These are phyloP conservation scores for Metschnikowia santaceciliae DNA, from an alignment of 805 yeast genomes.

Conservation along the genomic window DNA sequence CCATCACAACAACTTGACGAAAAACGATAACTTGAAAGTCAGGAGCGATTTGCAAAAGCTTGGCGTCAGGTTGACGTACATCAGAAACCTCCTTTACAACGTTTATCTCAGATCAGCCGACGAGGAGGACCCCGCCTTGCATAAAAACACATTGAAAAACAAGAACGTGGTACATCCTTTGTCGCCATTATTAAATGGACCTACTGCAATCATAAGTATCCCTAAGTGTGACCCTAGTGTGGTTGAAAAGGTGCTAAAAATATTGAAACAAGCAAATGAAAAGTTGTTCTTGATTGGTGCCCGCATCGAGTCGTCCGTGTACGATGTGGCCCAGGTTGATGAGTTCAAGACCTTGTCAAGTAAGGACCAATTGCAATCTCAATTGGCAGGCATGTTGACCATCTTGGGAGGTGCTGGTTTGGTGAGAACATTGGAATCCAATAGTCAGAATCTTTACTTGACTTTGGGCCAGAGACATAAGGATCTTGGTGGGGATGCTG, in stretches of 20 bases:
- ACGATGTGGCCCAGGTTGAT: constrained; percentile 49
- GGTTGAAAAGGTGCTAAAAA: constrained; percentile 58
- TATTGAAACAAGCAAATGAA: constrained; percentile 62
- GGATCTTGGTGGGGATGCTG: constrained; percentile 27
- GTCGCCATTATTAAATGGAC: constrained; percentile 69
- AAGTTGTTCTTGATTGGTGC: constrained; percentile 83
- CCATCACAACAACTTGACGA: constrained; percentile 79
- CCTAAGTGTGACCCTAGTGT: constrained; percentile 65
- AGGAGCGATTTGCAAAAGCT: constrained; percentile 57
- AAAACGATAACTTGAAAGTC: constrained; percentile 60
- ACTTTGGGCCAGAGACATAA: constrained; percentile 65
- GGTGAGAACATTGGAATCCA: constrained; percentile 71
- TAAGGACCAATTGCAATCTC: constrained; percentile 66
- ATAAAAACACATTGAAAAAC: constrained; percentile 44
- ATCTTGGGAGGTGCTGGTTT: constrained; percentile 85
- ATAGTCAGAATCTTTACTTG: constrained; percentile 65
- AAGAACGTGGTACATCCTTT: constrained; percentile 60
- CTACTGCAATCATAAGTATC: constrained; percentile 75
- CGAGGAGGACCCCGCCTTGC: constrained; percentile 70
- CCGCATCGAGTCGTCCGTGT: constrained; percentile 59
- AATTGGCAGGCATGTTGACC: constrained; percentile 81
- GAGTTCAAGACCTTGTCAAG: constrained; percentile 72
- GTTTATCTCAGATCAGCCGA: constrained; percentile 71
- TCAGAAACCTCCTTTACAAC: constrained; percentile 66
- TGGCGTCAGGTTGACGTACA: constrained; percentile 68